A percentile compares a stretch with the other conserved stretches of the same genome.
Evolutionary conservation across 1,284 basidiomycete species (phyloP).

Genomic region (Exobasidium rhododendri): DNA sequence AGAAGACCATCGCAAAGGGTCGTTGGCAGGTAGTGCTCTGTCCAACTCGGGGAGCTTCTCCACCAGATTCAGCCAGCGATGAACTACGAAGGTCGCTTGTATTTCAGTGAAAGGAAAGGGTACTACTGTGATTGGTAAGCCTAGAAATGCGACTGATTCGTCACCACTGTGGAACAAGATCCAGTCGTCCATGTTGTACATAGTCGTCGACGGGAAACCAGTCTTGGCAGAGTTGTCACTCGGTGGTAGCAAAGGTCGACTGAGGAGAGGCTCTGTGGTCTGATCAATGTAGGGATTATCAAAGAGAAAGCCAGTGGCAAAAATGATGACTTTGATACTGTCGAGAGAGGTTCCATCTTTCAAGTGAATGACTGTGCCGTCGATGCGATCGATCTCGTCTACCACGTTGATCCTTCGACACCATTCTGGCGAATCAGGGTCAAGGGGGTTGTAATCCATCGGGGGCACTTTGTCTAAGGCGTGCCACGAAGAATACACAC

Average conservation of each 20-base stretch:
- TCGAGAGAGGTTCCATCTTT: conserved; percentile 16
- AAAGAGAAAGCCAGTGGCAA: conserved; percentile 48
- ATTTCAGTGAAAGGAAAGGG: conserved; percentile 48
- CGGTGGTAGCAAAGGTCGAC: conserved; percentile 21
- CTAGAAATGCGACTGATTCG: conserved; percentile 32
- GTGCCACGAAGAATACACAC: conserved; percentile 36
- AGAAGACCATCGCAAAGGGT: conserved; percentile 28
- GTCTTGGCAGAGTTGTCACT: background rate
- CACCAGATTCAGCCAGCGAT: conserved; percentile 22
- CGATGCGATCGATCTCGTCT: conserved; percentile 26
- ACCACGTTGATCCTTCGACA: conserved; percentile 39
- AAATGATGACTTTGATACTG: conserved; percentile 45
- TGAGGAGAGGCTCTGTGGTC: conserved; percentile 18
- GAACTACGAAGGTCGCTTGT: conserved; percentile 23
- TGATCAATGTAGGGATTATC: conserved; percentile 36
- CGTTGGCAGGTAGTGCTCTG: conserved; percentile 19
- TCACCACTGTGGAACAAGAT: conserved; percentile 41
- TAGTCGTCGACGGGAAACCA: conserved; percentile 14
- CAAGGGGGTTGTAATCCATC: conserved; percentile 47
- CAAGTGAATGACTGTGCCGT: conserved; percentile 14
- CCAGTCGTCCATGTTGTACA: conserved; percentile 50
- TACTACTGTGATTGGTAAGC: conserved; percentile 42
- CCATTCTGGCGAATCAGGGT: conserved; percentile 34
- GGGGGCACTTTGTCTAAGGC: conserved; percentile 34
- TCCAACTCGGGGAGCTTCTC: conserved; percentile 25